Evolutionary conservation across 345 rosid genomes (phyloP).

Genomic region (Aquilaria yunnanensis): DNA sequence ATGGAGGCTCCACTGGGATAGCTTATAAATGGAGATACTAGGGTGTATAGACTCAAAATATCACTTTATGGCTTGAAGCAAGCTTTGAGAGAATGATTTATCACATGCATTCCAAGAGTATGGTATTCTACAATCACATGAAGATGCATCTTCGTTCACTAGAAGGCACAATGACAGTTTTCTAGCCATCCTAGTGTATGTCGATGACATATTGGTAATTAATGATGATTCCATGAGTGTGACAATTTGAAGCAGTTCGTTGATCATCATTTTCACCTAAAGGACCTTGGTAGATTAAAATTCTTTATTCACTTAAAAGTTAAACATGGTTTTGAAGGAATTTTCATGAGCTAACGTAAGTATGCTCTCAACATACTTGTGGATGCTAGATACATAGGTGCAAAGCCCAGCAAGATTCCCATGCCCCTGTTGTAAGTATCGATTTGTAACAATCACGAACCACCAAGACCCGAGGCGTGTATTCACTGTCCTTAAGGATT

Average conservation of each 20-base stretch:
- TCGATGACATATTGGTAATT: neutral
- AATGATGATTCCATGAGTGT: neutral
- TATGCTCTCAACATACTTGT: neutral
- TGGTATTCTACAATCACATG: neutral
- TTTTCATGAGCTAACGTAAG: neutral
- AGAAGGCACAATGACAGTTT: neutral
- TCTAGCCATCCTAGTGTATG: neutral
- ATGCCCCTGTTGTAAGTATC: no score
- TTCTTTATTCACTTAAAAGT: neutral
- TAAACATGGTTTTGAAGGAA: neutral
- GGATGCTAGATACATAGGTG: neutral
- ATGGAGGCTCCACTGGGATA: neutral
- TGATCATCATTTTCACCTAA: neutral
- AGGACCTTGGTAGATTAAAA: neutral
- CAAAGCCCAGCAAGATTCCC: neutral
- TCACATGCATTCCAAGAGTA: neutral
- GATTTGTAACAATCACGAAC: no score
- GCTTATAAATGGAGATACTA: neutral
- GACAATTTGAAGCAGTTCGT: neutral
- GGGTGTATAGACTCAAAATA: slow-evolving; percentile 1
- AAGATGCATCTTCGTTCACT: neutral
- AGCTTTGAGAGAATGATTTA: neutral
- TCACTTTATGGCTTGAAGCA: slow-evolving; percentile 9
- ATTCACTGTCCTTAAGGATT: no score
- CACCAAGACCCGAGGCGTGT: no score